Conservation (phyloP, 2,329 filamentous ascomycete species). For the Trichophyton benhamiae region DNA sequence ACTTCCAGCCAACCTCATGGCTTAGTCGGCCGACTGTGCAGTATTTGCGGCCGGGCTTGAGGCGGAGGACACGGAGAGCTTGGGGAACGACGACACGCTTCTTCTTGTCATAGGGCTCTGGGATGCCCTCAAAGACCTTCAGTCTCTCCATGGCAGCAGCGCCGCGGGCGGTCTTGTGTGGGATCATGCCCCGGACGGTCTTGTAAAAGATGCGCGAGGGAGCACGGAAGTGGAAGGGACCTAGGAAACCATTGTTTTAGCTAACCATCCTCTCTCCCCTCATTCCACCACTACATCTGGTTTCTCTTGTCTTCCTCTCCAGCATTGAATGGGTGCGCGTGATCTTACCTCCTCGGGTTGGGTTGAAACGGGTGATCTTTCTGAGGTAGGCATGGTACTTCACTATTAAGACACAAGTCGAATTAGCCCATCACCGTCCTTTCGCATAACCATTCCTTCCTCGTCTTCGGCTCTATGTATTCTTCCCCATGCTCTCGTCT, state of each 20-base stretch:
- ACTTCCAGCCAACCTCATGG: conserved; percentile 99
- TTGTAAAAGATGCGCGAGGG: conserved; percentile 99
- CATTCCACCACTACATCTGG: neutral
- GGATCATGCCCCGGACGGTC: conserved; percentile 99
- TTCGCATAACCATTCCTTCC: neutral
- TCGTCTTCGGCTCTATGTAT: neutral
- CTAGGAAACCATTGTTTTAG: conserved; percentile 33
- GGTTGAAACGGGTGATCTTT: conserved; percentile 99
- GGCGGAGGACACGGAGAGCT: conserved; percentile 86
- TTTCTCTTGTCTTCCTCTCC: neutral
- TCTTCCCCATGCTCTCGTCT: neutral
- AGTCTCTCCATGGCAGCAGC: conserved; percentile 93
- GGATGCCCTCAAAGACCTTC: conserved; percentile 99
- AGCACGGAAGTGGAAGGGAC: conserved; percentile 99
- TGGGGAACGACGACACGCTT: conserved; percentile 99
- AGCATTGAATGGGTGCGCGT: neutral
- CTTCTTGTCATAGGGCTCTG: conserved; percentile 98
- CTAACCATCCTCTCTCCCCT: neutral
- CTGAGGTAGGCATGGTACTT: conserved; percentile 99
- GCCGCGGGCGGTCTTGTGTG: conserved; percentile 98
- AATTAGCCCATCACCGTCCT: neutral
- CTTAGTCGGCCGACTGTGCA: conserved; percentile 96
- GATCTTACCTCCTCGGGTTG: conserved; percentile 83
- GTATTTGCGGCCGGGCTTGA: conserved; percentile 99
- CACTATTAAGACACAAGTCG: conserved; percentile 48